Evolutionary conservation across 2,329 filamentous ascomycete genomes (phyloP), one percentile per base, ranked within the genome.

Genomic region (Colletotrichum abscissum): DNA sequence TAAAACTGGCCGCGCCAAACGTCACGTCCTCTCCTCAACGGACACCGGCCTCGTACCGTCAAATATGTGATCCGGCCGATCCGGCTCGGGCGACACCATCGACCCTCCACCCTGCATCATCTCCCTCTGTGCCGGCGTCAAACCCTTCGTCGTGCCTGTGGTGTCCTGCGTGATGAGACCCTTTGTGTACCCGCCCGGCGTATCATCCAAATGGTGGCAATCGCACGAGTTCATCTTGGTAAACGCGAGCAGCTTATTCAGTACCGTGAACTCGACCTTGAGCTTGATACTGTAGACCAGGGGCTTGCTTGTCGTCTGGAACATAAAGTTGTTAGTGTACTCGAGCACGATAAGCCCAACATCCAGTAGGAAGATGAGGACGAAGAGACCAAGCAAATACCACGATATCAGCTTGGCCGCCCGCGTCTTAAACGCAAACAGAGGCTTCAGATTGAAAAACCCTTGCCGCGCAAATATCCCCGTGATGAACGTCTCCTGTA

Each of bases 401-500:
- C 84, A 80, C 64, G 79, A 78, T 77, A 84, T 80, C 56, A 84
- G 78, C 54, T 67, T 78, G 38, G 78, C 66, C 69, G 76, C 49
- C 73, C 66, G 24, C 3, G 86, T 87, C 74, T 87, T 84, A 76
- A 84, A 85, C 19, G 68, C 63, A 35, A 74, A 71, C 5, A 74
- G 55, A 14, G 74, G 74, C 46, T 30, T 12, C 12, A 75, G 49
- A 14, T 70, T 72, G 3, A 59, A 67, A 69, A 86, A 78, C 0
- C 88, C 88, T 75, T 90, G 87, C 77, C 81, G 80, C 73, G 90
- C 89, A 78, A 89, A 90, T 30, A 88, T 81, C 2, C 82, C 81
- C 1, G 88, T 89, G 59, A 90, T 84, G 73, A 89, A 81, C 64
- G 87, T 83, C 73, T 90, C 89, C 75, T 90, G 89, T 16, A 89